Evolutionary conservation across 805 yeast species (phyloP).

Genomic region (Vanderwaltozyma tropicalis): DNA sequence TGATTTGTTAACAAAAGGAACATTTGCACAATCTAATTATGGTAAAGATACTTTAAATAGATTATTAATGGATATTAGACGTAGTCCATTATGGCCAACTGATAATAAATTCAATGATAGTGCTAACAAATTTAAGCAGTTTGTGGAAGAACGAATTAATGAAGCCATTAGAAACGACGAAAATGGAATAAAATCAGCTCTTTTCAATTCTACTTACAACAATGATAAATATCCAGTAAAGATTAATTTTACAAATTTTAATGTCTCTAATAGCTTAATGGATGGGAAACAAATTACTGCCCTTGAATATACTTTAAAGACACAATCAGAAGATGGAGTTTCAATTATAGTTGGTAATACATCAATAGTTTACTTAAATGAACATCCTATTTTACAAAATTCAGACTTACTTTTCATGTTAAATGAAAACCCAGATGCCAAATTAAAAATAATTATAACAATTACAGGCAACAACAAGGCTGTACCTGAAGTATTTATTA

Average conservation of each 20-base stretch:
- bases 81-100: slow-evolving; percentile 5
- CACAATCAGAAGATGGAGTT: slow-evolving; percentile 5
- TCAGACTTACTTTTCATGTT: background rate
- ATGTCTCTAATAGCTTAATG: slow-evolving; percentile 5
- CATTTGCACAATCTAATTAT: background rate
- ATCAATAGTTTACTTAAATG: background rate
- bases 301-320: slow-evolving; percentile 11
- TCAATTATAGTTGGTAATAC: slow-evolving; percentile 9
- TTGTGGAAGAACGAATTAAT: slow-evolving; percentile 12
- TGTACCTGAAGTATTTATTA: slow-evolving; percentile 11
- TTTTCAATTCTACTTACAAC: slow-evolving; percentile 10
- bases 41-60: background rate
- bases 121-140: slow-evolving; percentile 5
- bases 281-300: slow-evolving; percentile 8
- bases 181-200: slow-evolving; percentile 13
- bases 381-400: background rate
- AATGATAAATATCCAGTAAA: slow-evolving; percentile 7
- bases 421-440: background rate
- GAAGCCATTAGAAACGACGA: slow-evolving; percentile 19
- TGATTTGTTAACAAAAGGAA: slow-evolving; percentile 1
- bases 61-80: background rate
- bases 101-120: slow-evolving; percentile 1
- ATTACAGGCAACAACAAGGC: slow-evolving; percentile 7
- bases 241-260: slow-evolving; percentile 5
- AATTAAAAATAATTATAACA: slow-evolving; percentile 14